Conservation (phyloP, 495 filamentous ascomycete species). For the Thermothielavioides terrestris region DNA sequence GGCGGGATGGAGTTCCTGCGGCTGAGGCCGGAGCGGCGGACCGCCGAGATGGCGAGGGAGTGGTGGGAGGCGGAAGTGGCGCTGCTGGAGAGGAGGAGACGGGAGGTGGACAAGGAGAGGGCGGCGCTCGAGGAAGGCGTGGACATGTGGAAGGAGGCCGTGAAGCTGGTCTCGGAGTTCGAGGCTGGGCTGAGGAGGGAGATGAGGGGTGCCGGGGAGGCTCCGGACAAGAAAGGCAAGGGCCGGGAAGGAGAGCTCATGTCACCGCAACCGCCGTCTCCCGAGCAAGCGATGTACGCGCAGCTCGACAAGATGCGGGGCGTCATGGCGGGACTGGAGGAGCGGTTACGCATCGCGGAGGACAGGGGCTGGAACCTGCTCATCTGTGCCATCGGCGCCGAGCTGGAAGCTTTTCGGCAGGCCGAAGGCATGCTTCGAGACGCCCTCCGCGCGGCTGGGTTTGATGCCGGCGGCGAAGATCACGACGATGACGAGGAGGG, state of each 20-base stretch:
- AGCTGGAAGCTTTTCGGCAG: constrained; percentile 73
- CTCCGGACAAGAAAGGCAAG: constrained; percentile 13
- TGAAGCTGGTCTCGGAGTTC: constrained; percentile 56
- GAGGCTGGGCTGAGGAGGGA: constrained; percentile 53
- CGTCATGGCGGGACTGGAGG: constrained; percentile 51
- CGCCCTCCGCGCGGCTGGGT: constrained; percentile 32
- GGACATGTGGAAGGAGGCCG: constrained; percentile 65
- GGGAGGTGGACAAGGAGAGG: constrained; percentile 58
- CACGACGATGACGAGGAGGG: constrained; percentile 9
- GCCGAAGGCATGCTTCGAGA: constrained; percentile 55
- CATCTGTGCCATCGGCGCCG: constrained; percentile 79
- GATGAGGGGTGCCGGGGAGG: constrained; percentile 33
- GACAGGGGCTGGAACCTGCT: constrained; percentile 76
- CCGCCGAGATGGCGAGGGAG: constrained; percentile 66
- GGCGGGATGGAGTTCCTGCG: constrained; percentile 42
- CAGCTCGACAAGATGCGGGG: constrained; percentile 49
- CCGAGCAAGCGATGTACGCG: constrained; percentile 30
- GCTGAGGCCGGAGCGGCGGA: constrained; percentile 60
- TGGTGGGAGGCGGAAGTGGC: constrained; percentile 63
- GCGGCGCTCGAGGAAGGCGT: constrained; percentile 76
- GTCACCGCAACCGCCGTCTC: constrained; percentile 3
- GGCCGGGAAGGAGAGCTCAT: not conserved
- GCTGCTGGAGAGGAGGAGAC: constrained; percentile 47
- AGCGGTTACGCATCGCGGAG: constrained; percentile 50
- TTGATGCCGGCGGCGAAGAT: constrained; percentile 12